Evolutionary conservation across 805 yeast species (phyloP).

Genomic region (Candida montana): DNA sequence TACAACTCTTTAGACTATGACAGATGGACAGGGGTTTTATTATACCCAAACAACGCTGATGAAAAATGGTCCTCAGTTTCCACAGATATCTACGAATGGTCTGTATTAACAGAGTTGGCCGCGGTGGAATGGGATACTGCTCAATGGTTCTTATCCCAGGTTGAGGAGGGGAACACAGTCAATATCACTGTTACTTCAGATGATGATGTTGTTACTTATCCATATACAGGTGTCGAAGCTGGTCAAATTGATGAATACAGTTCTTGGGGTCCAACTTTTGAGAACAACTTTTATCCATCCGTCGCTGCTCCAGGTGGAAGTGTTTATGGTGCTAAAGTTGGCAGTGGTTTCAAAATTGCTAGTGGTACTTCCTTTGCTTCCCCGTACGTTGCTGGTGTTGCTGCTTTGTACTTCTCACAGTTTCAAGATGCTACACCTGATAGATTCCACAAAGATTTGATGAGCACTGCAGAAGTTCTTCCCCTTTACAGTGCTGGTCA

Average conservation of each 20-base stretch:
- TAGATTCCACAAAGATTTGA: constrained; percentile 2
- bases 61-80: background rate
- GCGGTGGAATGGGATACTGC: constrained; percentile 8
- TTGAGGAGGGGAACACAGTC: constrained; percentile 7
- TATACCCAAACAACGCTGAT: constrained; percentile 1
- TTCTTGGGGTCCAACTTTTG: constrained; percentile 14
- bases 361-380: constrained; percentile 15
- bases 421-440: constrained; percentile 5
- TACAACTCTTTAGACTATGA: background rate
- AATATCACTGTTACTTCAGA: constrained; percentile 5
- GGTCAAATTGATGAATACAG: constrained; percentile 10
- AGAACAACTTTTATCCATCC: constrained; percentile 11
- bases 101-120: constrained; percentile 2
- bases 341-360: constrained; percentile 7
- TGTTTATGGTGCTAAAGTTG: constrained; percentile 9
- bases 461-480: constrained; percentile 6
- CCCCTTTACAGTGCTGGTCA: background rate
- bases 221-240: constrained; percentile 2
- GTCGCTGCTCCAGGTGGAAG: constrained; percentile 13
- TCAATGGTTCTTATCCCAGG: constrained; percentile 8
- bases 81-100: too few species aligned
- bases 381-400: constrained; percentile 17
- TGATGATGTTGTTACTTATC: background rate
- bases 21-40: background rate
- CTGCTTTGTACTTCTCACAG: constrained; percentile 9